Evolutionary conservation across 2,329 filamentous ascomycete species (phyloP).

Genomic region (Endoconidiophora laricicola): DNA sequence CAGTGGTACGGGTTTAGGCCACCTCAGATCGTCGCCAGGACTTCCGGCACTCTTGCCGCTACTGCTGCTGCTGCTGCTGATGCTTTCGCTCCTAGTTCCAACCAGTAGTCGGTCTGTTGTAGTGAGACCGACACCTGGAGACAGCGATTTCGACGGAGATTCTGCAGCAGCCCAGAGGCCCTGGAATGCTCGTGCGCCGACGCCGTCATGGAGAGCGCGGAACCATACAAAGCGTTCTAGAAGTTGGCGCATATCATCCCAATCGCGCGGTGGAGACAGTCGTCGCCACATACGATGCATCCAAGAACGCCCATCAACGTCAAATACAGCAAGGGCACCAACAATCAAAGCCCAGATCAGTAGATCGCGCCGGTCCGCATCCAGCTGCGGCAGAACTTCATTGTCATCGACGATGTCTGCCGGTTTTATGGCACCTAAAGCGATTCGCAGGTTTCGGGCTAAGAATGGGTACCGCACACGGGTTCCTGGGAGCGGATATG

Average conservation of each 20-base stretch:
- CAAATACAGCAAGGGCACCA: conserved; percentile 10
- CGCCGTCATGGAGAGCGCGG: conserved; percentile 8
- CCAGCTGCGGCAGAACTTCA: background rate
- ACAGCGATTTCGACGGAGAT: background rate
- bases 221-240: conserved; percentile 12
- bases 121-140: too few relatives aligned
- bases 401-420: background rate
- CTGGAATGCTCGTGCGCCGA: conserved; percentile 3
- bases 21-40: too few relatives aligned
- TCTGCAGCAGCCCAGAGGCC: conserved; percentile 8
- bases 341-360: conserved; percentile 9
- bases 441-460: conserved; percentile 7
- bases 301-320: conserved; percentile 8
- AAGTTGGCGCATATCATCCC: conserved; percentile 6
- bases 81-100: too few relatives aligned
- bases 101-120: too few relatives aligned
- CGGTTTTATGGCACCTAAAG: conserved; percentile 9
- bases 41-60: too few relatives aligned
- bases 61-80: too few relatives aligned
- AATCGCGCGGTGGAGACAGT: conserved; percentile 9
- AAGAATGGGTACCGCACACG: conserved; percentile 11
- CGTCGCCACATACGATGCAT: conserved; percentile 9
- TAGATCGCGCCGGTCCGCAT: conserved; percentile 2
- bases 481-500: conserved; percentile 10
- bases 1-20: too few relatives aligned